Percentiles rank a stretch among this genome's conserved stretches.
These are phyloP conservation scores for Backusella liffmaniae DNA, from an alignment of 192 early-diverging fungal genomes.

Conservation along the genomic window DNA sequence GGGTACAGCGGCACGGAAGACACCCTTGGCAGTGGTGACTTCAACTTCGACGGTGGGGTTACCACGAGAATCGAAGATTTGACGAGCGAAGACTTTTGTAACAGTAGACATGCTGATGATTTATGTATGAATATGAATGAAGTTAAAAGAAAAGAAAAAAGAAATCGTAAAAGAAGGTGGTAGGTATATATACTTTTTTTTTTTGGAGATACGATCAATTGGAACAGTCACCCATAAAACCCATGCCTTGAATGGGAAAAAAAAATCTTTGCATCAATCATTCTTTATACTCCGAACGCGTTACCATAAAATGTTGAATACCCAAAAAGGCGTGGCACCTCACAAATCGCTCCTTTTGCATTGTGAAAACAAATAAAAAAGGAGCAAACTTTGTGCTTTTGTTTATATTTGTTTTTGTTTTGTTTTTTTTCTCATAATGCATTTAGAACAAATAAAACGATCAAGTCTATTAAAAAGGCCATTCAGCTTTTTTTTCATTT, in stretches of 20 bases:
- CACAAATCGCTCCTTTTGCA: background rate
- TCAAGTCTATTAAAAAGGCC: background rate
- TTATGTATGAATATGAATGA: background rate
- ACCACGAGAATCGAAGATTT: constrained; percentile 99
- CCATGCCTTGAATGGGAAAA: background rate
- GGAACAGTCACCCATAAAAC: background rate
- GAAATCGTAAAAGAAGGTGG: background rate
- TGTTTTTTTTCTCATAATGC: background rate
- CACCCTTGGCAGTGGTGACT: constrained; percentile 89
- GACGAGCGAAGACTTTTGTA: constrained; percentile 48
- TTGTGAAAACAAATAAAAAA: constrained; percentile 1
- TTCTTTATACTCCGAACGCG: background rate
- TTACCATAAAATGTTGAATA: background rate
- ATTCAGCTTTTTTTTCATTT: background rate
- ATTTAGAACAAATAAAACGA: background rate
- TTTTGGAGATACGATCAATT: background rate
- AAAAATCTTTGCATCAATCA: constrained; percentile 1
- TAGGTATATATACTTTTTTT: background rate
- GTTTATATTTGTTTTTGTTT: background rate
- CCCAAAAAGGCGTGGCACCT: background rate
- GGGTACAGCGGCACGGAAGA: constrained; percentile 97
- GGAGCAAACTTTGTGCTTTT: background rate
- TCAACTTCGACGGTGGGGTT: constrained; percentile 99
- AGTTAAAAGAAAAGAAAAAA: background rate
- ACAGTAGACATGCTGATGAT: constrained; percentile 2